Conservation (phyloP, 495 filamentous ascomycete genomes). For the Penicillium arizonense region DNA sequence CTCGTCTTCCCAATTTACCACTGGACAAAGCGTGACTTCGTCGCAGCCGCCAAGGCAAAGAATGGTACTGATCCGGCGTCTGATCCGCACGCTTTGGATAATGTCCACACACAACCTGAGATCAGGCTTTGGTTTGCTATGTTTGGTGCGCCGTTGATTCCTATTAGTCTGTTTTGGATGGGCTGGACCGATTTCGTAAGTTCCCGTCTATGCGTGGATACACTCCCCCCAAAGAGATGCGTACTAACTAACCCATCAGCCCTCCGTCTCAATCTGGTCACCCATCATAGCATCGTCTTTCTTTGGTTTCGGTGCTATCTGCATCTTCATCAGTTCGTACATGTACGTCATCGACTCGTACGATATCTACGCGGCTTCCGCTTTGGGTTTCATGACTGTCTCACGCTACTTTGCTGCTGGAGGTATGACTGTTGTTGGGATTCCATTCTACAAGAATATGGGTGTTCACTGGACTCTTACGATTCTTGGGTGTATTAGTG, state of each 20-base stretch:
- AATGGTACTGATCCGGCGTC: slow-evolving; percentile 5
- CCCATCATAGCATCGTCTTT: slow-evolving; percentile 46
- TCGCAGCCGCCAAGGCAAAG: slow-evolving; percentile 6
- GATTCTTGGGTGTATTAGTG: slow-evolving; percentile 52
- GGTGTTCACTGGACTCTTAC: slow-evolving; percentile 57
- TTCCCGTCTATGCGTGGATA: background rate
- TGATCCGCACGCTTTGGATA: slow-evolving; percentile 20
- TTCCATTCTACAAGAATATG: slow-evolving; percentile 54
- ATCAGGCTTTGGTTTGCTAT: slow-evolving; percentile 59
- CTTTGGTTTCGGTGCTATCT: slow-evolving; percentile 53
- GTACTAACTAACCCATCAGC: background rate
- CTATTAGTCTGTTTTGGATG: slow-evolving; percentile 60
- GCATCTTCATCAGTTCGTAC: slow-evolving; percentile 51
- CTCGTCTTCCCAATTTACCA: slow-evolving; percentile 54
- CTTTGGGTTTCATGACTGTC: slow-evolving; percentile 48
- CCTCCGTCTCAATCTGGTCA: slow-evolving; percentile 53
- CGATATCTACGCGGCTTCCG: slow-evolving; percentile 42
- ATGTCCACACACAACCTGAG: slow-evolving; percentile 41
- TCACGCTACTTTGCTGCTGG: slow-evolving; percentile 51
- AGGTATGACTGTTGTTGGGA: slow-evolving; percentile 46
- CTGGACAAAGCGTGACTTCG: slow-evolving; percentile 51
- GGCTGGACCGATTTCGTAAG: slow-evolving; percentile 50
- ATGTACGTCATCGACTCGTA: slow-evolving; percentile 59
- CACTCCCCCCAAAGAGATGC: too few relatives aligned
- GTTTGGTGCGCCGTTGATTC: slow-evolving; percentile 54